Evolutionary conservation across 148 eudicot species (phyloP).

Genomic region (Silene uniflora): DNA sequence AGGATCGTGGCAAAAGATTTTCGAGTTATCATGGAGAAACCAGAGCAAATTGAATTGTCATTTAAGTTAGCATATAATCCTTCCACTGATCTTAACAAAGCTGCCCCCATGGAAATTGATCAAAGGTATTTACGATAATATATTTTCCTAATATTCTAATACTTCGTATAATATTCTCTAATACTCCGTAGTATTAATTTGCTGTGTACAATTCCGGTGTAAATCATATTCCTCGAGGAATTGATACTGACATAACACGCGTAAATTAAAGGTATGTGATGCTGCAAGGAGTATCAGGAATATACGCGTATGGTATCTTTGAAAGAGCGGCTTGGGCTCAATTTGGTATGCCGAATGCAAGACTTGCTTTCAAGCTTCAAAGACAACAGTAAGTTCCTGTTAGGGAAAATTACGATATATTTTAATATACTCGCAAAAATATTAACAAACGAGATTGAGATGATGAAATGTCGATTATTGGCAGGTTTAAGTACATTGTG

Average conservation of each 20-base stretch:
- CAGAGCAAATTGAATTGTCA: constrained; percentile 68
- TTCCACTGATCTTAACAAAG: constrained; percentile 17
- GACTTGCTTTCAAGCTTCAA: constrained; percentile 68
- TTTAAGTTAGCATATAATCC: constrained; percentile 49
- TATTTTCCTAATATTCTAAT: too few relatives aligned
- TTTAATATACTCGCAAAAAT: not conserved
- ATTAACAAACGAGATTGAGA: not conserved
- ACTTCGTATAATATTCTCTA: too few relatives aligned
- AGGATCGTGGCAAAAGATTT: constrained; percentile 48
- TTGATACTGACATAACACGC: too few relatives aligned
- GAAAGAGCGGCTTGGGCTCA: constrained; percentile 64
- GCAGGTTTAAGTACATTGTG: constrained; percentile 47
- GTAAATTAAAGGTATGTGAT: constrained; percentile 47
- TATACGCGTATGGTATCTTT: constrained; percentile 59
- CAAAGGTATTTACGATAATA: too few relatives aligned
- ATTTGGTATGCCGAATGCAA: constrained; percentile 46
- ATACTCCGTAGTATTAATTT: too few relatives aligned
- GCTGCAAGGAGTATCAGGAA: constrained; percentile 67
- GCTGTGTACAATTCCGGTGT: too few relatives aligned
- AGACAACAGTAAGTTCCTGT: constrained; percentile 33
- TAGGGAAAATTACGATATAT: too few relatives aligned
- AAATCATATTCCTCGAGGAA: too few relatives aligned
- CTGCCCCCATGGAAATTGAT: constrained; percentile 63
- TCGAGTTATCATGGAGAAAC: constrained; percentile 39
- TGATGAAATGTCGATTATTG: not conserved